phyloP scores from a whole-genome alignment of 148 eudicot species.

The Rhododendron kiyosumense region DNA sequence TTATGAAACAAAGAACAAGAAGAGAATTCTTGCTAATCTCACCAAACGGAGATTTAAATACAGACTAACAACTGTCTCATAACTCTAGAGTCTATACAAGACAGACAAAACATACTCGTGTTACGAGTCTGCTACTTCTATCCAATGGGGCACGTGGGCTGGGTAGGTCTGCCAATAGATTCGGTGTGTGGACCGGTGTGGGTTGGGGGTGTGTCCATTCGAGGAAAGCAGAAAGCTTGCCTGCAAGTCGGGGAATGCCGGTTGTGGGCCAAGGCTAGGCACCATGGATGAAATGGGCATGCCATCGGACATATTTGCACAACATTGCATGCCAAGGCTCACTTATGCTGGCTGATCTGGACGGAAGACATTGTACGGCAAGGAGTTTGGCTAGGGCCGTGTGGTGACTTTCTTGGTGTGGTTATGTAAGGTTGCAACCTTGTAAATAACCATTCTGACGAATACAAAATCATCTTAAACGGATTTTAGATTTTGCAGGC shows the following conservation, averaged over 20 bases:
- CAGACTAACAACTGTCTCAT: not conserved
- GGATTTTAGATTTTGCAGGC: not conserved
- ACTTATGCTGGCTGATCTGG: not conserved
- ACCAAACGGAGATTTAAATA: not conserved
- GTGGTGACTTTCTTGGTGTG: not conserved
- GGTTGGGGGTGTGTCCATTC: not conserved
- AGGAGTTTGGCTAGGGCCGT: not conserved
- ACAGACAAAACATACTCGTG: not conserved
- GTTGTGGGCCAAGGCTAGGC: not conserved
- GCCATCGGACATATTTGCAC: not conserved
- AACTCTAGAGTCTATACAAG: not conserved
- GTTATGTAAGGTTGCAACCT: not conserved
- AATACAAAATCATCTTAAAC: not conserved
- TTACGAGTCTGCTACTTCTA: not conserved
- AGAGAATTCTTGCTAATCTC: not conserved
- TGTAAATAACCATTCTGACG: not conserved
- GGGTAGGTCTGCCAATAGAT: not conserved
- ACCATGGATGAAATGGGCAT: not conserved
- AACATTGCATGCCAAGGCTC: not conserved
- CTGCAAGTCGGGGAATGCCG: not conserved
- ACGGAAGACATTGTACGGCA: not conserved
- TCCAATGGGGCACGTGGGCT: not conserved
- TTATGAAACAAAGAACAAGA: not conserved
- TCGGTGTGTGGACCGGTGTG: not conserved
- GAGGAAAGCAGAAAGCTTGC: not conserved